phyloP scores from a whole-genome alignment of 345 rosid genomes.

The Eucalyptus guilfoylei region DNA sequence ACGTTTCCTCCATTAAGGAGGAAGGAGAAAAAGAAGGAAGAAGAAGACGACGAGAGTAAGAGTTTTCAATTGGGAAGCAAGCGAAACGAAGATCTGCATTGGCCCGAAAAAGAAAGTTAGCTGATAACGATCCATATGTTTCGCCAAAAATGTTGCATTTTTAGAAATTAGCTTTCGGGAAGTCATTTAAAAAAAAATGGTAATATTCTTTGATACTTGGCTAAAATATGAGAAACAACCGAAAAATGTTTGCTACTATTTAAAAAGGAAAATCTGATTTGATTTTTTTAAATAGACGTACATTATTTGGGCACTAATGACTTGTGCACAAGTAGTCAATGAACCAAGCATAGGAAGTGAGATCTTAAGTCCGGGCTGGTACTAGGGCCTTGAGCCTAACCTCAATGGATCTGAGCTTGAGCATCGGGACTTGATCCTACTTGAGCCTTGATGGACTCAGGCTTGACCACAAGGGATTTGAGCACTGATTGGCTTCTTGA shows the following conservation, averaged over 20 bases:
- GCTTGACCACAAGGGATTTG: not conserved
- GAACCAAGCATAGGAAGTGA: no score
- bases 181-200: no score
- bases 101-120: not conserved
- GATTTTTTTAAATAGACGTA: not conserved
- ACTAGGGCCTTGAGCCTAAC: no score
- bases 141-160: not conserved
- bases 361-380: no score
- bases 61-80: not conserved
- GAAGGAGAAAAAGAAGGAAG: not conserved
- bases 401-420: no score
- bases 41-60: not conserved
- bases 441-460: rapidly evolving
- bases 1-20: not conserved
- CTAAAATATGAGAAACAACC: no score
- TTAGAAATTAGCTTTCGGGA: not conserved
- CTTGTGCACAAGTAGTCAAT: no score
- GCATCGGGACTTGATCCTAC: rapidly evolving
- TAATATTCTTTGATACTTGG: not conserved
- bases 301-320: no score
- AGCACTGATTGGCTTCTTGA: not conserved
- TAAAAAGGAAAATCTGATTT: no score
- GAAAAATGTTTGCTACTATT: no score
- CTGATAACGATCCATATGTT: not conserved
- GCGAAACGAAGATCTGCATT: not conserved